Conservation (phyloP, 2,329 filamentous ascomycete species). For the Aureobasidium sp. region DNA sequence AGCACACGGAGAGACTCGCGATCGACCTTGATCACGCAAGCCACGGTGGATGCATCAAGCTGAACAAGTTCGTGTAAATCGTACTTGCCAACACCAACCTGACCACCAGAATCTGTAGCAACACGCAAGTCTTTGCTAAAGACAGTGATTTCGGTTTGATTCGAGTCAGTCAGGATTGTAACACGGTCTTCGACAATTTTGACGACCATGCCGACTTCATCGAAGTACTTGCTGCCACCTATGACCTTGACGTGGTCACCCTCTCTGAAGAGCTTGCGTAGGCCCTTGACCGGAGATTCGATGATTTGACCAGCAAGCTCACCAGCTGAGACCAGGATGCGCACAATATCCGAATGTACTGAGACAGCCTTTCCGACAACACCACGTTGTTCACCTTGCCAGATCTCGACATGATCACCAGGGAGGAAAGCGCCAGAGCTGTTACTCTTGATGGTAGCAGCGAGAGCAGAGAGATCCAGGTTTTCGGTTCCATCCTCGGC, state of each 20-base stretch:
- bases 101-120: conserved; percentile 82
- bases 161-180: conserved; percentile 87
- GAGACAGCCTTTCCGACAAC: conserved; percentile 78
- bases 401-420: conserved; percentile 94
- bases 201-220: conserved; percentile 95
- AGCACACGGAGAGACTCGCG: conserved; percentile 83
- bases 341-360: conserved; percentile 87
- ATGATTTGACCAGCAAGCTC: conserved; percentile 75
- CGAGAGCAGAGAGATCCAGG: conserved; percentile 82
- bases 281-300: conserved; percentile 82
- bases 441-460: conserved; percentile 79
- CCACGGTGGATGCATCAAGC: conserved; percentile 85
- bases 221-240: conserved; percentile 84
- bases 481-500: conserved; percentile 90
- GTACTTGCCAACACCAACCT: conserved; percentile 78
- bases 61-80: conserved; percentile 91
- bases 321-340: conserved; percentile 75
- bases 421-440: conserved; percentile 78
- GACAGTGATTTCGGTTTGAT: conserved; percentile 87
- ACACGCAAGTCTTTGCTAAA: conserved; percentile 96
- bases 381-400: conserved; percentile 88
- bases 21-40: conserved; percentile 89
- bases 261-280: conserved; percentile 85
- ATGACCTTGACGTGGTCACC: conserved; percentile 99
- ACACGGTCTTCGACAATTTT: conserved; percentile 88